These are phyloP conservation scores for Torulaspora microellipsoides DNA, from an alignment of 805 yeast species.

Conservation along the genomic window DNA sequence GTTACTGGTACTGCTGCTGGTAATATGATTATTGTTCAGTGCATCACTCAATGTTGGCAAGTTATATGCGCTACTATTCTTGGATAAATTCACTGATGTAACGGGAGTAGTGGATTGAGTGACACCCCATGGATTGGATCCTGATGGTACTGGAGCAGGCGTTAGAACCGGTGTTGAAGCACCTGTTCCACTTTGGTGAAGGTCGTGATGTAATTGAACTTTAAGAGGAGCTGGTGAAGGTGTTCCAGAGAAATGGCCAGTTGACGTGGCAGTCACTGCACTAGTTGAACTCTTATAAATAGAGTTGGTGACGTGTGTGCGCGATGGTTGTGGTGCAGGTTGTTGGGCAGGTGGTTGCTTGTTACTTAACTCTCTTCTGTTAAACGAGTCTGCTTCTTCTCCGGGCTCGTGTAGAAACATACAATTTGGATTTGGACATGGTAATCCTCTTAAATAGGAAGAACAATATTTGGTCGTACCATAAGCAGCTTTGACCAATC, in stretches of 20 bases:
- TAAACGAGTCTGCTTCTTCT: conserved; percentile 96
- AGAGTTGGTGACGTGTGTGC: conserved; percentile 7
- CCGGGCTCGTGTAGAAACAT: conserved; percentile 99
- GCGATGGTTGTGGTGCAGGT: conserved; percentile 4
- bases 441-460: conserved; percentile 89
- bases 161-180: conserved; percentile 28
- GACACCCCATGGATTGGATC: conserved; percentile 36
- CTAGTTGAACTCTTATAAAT: conserved; percentile 14
- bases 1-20: conserved; percentile 19
- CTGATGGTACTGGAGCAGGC: conserved; percentile 33
- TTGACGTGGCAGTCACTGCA: conserved; percentile 8
- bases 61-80: conserved; percentile 22
- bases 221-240: conserved; percentile 32
- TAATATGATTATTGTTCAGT: conserved; percentile 5
- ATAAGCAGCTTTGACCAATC: conserved; percentile 86
- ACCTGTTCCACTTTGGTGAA: conserved; percentile 11
- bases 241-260: conserved; percentile 16
- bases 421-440: conserved; percentile 97
- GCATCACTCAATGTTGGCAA: conserved; percentile 31
- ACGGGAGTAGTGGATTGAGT: conserved; percentile 31
- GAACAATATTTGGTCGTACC: conserved; percentile 99
- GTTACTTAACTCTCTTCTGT: conserved; percentile 49
- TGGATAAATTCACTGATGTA: conserved; percentile 22
- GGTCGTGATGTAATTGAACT: conserved; percentile 27
- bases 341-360: conserved; percentile 28